Conservation (phyloP, 2,329 filamentous ascomycete species). For the Phoma sp. region DNA sequence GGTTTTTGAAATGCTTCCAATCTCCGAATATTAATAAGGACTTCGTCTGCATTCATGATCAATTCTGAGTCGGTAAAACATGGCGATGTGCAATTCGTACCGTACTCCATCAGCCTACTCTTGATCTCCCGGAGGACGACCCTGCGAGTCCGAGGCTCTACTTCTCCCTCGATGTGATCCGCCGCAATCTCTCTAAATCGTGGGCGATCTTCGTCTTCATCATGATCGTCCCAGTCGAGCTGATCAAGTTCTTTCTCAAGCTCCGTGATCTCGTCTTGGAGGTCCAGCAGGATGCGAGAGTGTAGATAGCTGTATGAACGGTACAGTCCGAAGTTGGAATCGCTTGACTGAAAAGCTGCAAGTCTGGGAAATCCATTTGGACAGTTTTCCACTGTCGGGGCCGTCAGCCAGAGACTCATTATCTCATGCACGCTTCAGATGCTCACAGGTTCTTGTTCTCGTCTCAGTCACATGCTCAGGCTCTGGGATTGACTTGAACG, state of each 20-base stretch:
- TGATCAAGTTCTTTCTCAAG: constrained; percentile 49
- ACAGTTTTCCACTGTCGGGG: constrained; percentile 43
- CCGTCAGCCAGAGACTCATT: background rate
- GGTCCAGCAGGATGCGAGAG: constrained; percentile 45
- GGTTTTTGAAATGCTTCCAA: constrained; percentile 49
- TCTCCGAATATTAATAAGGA: constrained; percentile 49
- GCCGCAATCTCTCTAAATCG: background rate
- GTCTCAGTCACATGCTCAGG: constrained; percentile 40
- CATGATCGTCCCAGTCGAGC: constrained; percentile 40
- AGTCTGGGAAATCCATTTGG: constrained; percentile 50
- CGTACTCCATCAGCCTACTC: constrained; percentile 46
- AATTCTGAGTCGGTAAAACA: background rate
- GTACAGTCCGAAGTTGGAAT: constrained; percentile 50
- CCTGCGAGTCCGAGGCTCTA: constrained; percentile 25
- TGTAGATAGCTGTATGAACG: constrained; percentile 50
- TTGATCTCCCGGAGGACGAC: constrained; percentile 41
- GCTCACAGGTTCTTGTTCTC: constrained; percentile 42
- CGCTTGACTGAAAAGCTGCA: constrained; percentile 49
- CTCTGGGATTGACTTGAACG: constrained; percentile 41
- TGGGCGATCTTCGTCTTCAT: constrained; percentile 21
- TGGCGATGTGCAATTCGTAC: constrained; percentile 15
- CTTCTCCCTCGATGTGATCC: constrained; percentile 21
- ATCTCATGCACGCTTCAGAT: background rate
- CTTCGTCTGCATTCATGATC: constrained; percentile 33
- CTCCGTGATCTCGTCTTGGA: constrained; percentile 48